These are phyloP conservation scores for Rosa chinensis DNA, from an alignment of 306 rosid genomes.

Conservation along the genomic window DNA sequence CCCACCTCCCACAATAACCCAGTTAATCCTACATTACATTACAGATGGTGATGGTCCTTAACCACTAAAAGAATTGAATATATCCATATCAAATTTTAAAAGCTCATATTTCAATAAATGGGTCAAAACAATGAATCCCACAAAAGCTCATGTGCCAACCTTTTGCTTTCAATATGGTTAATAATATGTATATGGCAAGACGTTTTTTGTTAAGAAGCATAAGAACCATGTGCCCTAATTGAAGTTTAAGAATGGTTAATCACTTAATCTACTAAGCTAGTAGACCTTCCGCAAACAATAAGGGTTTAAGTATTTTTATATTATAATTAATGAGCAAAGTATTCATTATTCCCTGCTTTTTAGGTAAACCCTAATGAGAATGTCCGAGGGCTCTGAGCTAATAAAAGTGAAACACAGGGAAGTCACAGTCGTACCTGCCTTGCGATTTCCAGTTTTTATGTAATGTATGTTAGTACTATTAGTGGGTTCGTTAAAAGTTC, in stretches of 20 bases:
- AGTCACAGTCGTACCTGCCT: not conserved
- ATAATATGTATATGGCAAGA: not conserved
- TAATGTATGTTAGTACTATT: not conserved
- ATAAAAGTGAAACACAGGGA: not conserved
- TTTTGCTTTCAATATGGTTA: not conserved
- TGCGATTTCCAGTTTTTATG: not conserved
- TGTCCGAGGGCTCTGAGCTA: not conserved
- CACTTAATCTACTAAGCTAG: not conserved
- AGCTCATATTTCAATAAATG: not conserved
- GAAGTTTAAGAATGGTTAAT: not conserved
- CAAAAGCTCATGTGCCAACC: not conserved
- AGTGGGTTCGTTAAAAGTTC: conserved; percentile 21
- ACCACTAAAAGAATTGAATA: not conserved
- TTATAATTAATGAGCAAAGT: not conserved
- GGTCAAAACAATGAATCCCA: not conserved
- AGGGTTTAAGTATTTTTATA: not conserved
- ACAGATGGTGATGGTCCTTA: not conserved
- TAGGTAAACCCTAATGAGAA: conserved; percentile 16
- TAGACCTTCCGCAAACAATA: not conserved
- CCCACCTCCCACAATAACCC: not conserved
- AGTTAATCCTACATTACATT: not conserved
- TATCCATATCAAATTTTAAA: not conserved
- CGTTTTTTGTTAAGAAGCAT: conserved; percentile 12
- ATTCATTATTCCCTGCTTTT: not conserved
- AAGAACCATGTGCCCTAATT: conserved; percentile 23